phyloP scores from a whole-genome alignment of 331 rosid genomes.

The Telfairia occidentalis region DNA sequence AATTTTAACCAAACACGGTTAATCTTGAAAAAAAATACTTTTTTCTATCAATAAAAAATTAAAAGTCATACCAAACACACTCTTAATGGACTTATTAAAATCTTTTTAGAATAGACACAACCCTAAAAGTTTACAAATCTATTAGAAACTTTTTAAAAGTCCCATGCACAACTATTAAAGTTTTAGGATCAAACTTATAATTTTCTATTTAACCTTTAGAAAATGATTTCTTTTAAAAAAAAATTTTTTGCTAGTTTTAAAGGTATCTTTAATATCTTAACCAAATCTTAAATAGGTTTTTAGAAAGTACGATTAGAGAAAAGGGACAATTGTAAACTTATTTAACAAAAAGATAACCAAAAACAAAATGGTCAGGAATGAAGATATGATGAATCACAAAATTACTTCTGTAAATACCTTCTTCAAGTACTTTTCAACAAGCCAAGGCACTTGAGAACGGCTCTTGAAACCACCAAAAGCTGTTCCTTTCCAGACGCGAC shows the following conservation, averaged over 20 bases:
- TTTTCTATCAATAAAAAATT: no score
- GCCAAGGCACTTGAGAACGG: slow-evolving; percentile 93
- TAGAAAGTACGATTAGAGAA: not conserved
- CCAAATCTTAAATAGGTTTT: not conserved
- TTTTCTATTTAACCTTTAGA: not conserved
- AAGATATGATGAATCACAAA: not conserved
- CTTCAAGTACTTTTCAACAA: slow-evolving; percentile 86
- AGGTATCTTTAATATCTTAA: not conserved
- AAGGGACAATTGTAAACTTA: not conserved
- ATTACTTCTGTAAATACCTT: slow-evolving; percentile 35
- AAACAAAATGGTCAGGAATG: not conserved
- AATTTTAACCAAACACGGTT: no score
- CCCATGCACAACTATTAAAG: no score
- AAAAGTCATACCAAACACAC: no score
- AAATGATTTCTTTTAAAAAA: not conserved
- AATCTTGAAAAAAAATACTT: no score
- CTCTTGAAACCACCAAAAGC: slow-evolving; percentile 98
- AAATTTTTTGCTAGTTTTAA: not conserved
- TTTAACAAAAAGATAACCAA: not conserved
- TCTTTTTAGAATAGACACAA: not conserved
- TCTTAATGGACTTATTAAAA: no score
- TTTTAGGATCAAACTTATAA: not conserved
- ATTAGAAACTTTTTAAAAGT: no score
- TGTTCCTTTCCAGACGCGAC: slow-evolving; percentile 98
- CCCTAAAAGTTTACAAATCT: not conserved